Evolutionary conservation across 2,329 filamentous ascomycete species (phyloP), one percentile per base, ranked within the genome.

Genomic region (Cordyceps sp.): DNA sequence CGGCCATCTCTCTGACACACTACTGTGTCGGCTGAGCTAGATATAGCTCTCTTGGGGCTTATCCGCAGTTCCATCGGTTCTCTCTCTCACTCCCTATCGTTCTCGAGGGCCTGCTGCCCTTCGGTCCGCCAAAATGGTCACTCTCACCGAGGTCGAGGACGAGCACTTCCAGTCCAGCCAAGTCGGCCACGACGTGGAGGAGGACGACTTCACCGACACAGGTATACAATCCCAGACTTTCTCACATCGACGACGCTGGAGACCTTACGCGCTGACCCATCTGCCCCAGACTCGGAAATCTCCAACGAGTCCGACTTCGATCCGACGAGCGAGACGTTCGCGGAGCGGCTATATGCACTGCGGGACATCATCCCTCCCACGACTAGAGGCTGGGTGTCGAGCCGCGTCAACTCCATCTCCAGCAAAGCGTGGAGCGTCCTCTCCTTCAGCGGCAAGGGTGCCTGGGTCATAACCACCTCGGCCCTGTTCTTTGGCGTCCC

Each of bases 131-230:
- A 76, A 58, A 48, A 94, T 96, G 88, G 88, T 96, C 58, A 84
- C 88, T 61, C 82, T 96, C 53, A 82, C 84, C 54, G 88, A 96
- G 67, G 88, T 96, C 52, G 78, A 92, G 54, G 88, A 96, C 55
- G 86, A 94, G 69, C 82, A 92, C 61, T 93, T 94, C 66, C 68
- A 78, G 61, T 64, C 72, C 55, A 62, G 67, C 44, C 76, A 79
- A 49, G 61, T 74, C 39, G 65, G 71, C 36, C 72, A 76, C 37
- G 77, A 85, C 44, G 78, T 90, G 45, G 83, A 92, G 37, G 84
- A 86, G 52, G 86, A 86, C 52, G 88, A 93, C 63, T 93, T 81
- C 65, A 90, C 81, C 43, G 88, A 94, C 56, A 88, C 82, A 40
- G 88, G 88, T 93, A 71, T 43, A 65, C 57, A 34, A 29, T 27